Conservation (phyloP, 768 basidiomycete species). For the Panellus pusillus region DNA sequence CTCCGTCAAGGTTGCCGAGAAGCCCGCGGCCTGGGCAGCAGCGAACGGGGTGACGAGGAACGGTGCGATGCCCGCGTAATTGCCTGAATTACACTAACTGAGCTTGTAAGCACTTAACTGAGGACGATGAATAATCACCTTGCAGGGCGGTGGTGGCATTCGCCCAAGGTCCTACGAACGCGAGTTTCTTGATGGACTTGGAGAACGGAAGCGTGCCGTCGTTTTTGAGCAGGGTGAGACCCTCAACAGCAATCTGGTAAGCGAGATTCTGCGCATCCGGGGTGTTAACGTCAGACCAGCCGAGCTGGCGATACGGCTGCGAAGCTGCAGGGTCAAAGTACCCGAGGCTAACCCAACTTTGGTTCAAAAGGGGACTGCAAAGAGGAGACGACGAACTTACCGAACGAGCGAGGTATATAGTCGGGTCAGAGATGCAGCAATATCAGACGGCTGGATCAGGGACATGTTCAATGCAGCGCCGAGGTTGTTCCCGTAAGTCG, state of each 20-base stretch:
- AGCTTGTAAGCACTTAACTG: no score
- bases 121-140: slow-evolving; percentile 16
- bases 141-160: slow-evolving; percentile 58
- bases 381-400: slow-evolving; percentile 27
- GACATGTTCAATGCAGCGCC: slow-evolving; percentile 49
- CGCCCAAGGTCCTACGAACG: slow-evolving; percentile 60
- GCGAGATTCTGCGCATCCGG: slow-evolving; percentile 48
- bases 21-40: slow-evolving; percentile 49
- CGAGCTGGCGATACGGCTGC: slow-evolving; percentile 53
- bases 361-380: neutral
- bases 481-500: slow-evolving; percentile 44
- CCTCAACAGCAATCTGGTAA: slow-evolving; percentile 50
- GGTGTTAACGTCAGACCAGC: slow-evolving; percentile 49
- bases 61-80: slow-evolving; percentile 54
- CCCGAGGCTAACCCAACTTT: slow-evolving; percentile 40
- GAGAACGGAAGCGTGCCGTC: slow-evolving; percentile 57
- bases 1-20: slow-evolving; percentile 39
- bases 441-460: slow-evolving; percentile 43
- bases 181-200: slow-evolving; percentile 45
- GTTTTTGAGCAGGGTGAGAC: slow-evolving; percentile 64
- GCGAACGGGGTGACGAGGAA: slow-evolving; percentile 55
- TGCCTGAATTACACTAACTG: slow-evolving; percentile 26
- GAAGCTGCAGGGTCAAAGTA: slow-evolving; percentile 53
- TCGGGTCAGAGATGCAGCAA: slow-evolving; percentile 43
- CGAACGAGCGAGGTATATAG: slow-evolving; percentile 56